phyloP scores from a whole-genome alignment of 2,329 filamentous ascomycete genomes.

The Colletotrichum abscissum region DNA sequence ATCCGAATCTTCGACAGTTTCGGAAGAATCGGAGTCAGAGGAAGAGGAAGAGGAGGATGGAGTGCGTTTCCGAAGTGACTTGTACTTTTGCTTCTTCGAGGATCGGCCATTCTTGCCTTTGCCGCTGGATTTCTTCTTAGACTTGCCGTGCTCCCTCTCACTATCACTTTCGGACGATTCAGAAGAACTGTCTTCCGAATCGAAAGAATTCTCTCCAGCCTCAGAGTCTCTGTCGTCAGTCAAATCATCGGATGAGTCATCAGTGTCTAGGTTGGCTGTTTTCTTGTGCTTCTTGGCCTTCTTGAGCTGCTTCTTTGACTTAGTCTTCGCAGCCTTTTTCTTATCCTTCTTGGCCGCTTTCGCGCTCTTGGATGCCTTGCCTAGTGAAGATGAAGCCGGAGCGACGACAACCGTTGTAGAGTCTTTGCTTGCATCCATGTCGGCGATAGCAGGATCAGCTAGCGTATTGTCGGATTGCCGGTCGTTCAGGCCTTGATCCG shows the following conservation, averaged over 20 bases:
- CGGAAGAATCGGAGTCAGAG: not conserved
- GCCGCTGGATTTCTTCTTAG: not conserved
- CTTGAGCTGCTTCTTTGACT: not conserved
- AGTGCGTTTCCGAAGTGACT: not conserved
- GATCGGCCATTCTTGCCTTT: slow-evolving; percentile 7
- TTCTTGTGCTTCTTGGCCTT: slow-evolving; percentile 8
- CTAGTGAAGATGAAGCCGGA: not conserved
- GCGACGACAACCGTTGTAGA: not conserved
- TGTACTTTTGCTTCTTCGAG: not conserved
- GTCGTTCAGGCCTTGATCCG: not conserved
- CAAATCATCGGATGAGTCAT: not conserved
- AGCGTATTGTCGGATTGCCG: not conserved
- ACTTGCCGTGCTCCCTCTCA: not conserved
- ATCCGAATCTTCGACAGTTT: not conserved
- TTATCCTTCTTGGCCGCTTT: not conserved
- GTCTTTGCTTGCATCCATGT: not conserved
- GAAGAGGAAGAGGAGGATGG: not conserved
- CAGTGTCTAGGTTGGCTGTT: not conserved
- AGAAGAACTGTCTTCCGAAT: not conserved
- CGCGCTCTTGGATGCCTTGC: not conserved
- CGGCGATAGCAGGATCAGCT: not conserved
- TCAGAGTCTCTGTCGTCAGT: not conserved
- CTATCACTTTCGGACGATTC: not conserved
- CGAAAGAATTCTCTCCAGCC: not conserved
- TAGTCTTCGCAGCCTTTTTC: not conserved